Percentiles rank a stretch among this genome's conserved stretches.
Evolutionary conservation across 306 rosid species (phyloP).

Genomic region (Pterocarpus santalinus): DNA sequence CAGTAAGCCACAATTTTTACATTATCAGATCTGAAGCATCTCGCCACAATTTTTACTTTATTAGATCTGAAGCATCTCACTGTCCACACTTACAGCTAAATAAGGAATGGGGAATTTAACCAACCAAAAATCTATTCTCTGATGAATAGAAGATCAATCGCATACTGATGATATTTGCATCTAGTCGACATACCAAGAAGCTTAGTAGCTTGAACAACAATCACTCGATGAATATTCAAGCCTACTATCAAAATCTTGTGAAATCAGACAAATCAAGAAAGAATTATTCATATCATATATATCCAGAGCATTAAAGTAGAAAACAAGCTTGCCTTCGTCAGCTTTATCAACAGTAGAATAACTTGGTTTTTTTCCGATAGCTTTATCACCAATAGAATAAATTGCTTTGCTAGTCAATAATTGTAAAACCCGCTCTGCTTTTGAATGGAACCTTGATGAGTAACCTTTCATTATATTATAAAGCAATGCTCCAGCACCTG

Average conservation of each 20-base stretch:
- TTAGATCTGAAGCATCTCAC: background rate
- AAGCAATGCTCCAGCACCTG: conserved; percentile 73
- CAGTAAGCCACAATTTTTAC: background rate
- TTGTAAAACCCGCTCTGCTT: conserved; percentile 74
- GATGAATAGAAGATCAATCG: conserved; percentile 1
- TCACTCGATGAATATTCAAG: conserved; percentile 1
- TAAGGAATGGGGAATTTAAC: background rate
- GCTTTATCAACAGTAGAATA: conserved; percentile 54
- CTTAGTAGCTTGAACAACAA: background rate
- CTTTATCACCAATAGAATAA: conserved; percentile 54
- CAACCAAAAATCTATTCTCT: background rate
- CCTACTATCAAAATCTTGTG: conserved; percentile 19
- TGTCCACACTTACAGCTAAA: conserved; percentile 3
- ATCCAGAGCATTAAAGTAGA: conserved; percentile 9
- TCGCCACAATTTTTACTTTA: background rate
- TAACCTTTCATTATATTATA: conserved; percentile 74
- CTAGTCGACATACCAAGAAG: conserved; percentile 11
- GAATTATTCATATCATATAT: background rate
- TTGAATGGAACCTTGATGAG: conserved; percentile 87
- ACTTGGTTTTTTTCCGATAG: conserved; percentile 37
- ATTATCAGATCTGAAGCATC: background rate
- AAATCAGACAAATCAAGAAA: conserved; percentile 10
- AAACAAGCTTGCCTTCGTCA: conserved; percentile 61
- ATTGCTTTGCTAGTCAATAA: conserved; percentile 63
- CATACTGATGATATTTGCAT: conserved; percentile 10